phyloP scores from a whole-genome alignment of 2,329 filamentous ascomycete genomes.

The Penicillium sp. region DNA sequence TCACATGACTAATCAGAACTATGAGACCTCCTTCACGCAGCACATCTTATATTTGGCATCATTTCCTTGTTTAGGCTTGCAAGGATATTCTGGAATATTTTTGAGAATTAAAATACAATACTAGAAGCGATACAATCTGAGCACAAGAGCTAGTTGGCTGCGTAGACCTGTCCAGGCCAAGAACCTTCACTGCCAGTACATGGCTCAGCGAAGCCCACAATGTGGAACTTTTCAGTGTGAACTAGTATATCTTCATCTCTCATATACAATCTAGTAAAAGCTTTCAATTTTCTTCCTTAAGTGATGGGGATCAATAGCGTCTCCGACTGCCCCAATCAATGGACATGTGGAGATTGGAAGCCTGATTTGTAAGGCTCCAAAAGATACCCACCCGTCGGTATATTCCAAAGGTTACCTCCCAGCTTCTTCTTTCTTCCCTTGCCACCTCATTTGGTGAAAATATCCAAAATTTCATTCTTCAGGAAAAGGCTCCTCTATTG shows the following conservation, averaged over 20 bases:
- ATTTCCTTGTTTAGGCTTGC: no score
- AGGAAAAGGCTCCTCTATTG: background rate
- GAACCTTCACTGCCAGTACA: no score
- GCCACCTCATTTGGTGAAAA: background rate
- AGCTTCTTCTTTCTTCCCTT: background rate
- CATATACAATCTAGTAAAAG: no score
- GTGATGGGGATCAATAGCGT: background rate
- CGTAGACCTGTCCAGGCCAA: no score
- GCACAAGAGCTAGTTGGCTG: no score
- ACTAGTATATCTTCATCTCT: no score
- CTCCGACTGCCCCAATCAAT: background rate
- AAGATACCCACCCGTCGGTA: background rate
- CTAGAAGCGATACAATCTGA: no score
- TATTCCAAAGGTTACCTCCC: background rate
- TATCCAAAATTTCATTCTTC: background rate
- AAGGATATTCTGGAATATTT: no score
- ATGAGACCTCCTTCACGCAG: background rate
- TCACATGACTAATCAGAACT: constrained; percentile 26
- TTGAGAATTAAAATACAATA: no score
- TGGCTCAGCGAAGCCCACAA: no score
- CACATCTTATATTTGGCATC: background rate
- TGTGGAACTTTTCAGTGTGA: no score
- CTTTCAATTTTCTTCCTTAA: no score
- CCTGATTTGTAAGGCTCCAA: background rate
- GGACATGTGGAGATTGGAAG: background rate